Percentiles rank a stretch among this genome's conserved stretches.
Conservation (phyloP, 176 grass and related monocot species). For the Paspalum vaginatum region DNA sequence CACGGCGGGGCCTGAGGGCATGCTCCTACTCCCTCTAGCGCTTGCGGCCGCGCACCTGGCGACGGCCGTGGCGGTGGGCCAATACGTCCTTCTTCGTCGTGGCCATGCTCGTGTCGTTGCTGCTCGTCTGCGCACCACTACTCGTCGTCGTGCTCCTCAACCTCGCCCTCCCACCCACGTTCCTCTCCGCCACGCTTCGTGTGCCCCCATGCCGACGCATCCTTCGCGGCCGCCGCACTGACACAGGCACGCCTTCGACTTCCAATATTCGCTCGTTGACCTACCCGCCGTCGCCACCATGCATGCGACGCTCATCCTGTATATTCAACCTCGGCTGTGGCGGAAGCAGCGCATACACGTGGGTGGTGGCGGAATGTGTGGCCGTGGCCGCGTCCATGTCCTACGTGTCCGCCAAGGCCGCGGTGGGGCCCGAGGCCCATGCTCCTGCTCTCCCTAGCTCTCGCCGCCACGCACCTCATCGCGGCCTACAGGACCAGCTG, state of each 20-base stretch:
- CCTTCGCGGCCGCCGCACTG: conserved; percentile 9
- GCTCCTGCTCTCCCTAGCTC: conserved; percentile 66
- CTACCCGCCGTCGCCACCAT: conserved; percentile 64
- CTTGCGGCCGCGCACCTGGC: conserved; percentile 16
- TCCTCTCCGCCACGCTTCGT: conserved; percentile 41
- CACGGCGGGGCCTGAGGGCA: no score
- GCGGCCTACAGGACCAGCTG: conserved; percentile 88
- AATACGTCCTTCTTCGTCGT: conserved; percentile 85
- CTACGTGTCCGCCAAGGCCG: conserved; percentile 69
- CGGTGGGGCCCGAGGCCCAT: no score
- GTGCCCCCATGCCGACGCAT: not conserved
- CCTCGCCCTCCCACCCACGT: conserved; percentile 61
- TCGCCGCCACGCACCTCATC: conserved; percentile 77
- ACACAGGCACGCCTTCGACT: conserved; percentile 57
- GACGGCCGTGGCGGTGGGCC: conserved; percentile 75
- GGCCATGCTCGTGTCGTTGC: conserved; percentile 76
- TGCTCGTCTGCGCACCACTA: conserved; percentile 87
- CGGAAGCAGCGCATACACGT: conserved; percentile 61
- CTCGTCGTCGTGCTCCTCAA: conserved; percentile 79
- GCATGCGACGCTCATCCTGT: conserved; percentile 74
- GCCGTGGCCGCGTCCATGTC: conserved; percentile 50
- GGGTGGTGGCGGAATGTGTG: conserved; percentile 54
- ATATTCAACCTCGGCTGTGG: no score
- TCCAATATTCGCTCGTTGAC: conserved; percentile 74
- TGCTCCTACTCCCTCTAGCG: no score